phyloP scores from a whole-genome alignment of 2,329 filamentous ascomycete species.

The Botryotinia narcissicola region DNA sequence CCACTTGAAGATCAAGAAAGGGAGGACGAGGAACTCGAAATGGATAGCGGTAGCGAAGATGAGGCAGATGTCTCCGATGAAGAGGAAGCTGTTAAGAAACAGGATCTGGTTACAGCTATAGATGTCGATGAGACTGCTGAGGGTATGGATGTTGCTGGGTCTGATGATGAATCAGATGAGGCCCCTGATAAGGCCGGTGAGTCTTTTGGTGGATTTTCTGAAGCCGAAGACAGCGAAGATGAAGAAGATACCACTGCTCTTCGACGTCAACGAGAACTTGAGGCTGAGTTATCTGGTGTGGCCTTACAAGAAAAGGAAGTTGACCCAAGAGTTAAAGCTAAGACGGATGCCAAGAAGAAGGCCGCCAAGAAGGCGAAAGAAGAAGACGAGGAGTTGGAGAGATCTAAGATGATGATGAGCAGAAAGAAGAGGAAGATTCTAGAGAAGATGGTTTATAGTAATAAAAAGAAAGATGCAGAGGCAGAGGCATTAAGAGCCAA shows the following conservation, averaged over 20 bases:
- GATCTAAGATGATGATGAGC: conserved; percentile 96
- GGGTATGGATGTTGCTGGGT: conserved; percentile 39
- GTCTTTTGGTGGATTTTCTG: conserved; percentile 39
- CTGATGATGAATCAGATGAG: conserved; percentile 42
- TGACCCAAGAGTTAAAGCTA: conserved; percentile 58
- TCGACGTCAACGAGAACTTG: conserved; percentile 83
- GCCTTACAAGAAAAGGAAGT: conserved; percentile 51
- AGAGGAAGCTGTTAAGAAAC: conserved; percentile 49
- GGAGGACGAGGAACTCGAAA: conserved; percentile 77
- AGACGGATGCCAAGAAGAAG: conserved; percentile 68
- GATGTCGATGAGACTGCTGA: conserved; percentile 37
- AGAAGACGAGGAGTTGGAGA: conserved; percentile 84
- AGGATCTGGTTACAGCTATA: conserved; percentile 35
- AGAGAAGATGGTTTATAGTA: conserved; percentile 96
- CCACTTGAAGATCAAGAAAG: conserved; percentile 84
- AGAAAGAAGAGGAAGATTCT: conserved; percentile 97
- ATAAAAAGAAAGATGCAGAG: conserved; percentile 89
- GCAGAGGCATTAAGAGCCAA: conserved; percentile 84
- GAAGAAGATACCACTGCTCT: conserved; percentile 60
- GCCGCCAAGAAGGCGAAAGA: conserved; percentile 67
- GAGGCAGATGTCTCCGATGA: conserved; percentile 42
- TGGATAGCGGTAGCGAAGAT: conserved; percentile 53
- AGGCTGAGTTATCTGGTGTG: conserved; percentile 82
- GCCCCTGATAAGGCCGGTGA: conserved; percentile 38
- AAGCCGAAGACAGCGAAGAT: conserved; percentile 52